phyloP scores from a whole-genome alignment of 2,329 filamentous ascomycete genomes.

The Podosphaera aphanis region DNA sequence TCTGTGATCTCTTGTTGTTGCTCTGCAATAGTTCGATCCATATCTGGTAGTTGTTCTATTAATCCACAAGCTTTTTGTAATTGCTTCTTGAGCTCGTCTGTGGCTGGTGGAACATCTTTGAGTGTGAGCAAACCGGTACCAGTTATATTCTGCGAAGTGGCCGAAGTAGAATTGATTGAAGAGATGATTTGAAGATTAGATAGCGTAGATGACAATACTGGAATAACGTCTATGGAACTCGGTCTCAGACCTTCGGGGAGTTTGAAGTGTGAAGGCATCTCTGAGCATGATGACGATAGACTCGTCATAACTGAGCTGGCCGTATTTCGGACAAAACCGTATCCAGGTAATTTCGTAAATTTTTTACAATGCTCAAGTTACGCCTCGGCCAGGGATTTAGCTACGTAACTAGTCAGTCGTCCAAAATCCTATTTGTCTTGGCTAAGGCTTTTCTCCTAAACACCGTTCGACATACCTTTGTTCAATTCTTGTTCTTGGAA shows the following conservation, averaged over 20 bases:
- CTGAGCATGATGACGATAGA: constrained; percentile 2
- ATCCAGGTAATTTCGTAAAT: background rate
- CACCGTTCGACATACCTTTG: background rate
- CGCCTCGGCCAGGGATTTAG: background rate
- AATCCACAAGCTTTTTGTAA: constrained; percentile 53
- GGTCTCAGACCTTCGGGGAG: constrained; percentile 45
- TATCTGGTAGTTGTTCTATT: constrained; percentile 43
- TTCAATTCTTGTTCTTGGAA: background rate
- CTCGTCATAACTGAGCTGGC: constrained; percentile 5
- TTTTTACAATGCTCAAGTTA: constrained; percentile 1
- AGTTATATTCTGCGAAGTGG: constrained; percentile 17
- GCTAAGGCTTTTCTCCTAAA: background rate
- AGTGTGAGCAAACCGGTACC: constrained; percentile 14
- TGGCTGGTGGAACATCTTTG: constrained; percentile 60
- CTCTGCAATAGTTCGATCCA: constrained; percentile 39
- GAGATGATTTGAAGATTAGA: constrained; percentile 38
- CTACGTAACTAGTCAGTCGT: background rate
- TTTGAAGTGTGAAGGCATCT: constrained; percentile 13
- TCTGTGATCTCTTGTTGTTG: constrained; percentile 47
- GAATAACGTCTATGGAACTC: constrained; percentile 65
- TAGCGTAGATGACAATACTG: constrained; percentile 58
- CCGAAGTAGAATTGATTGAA: constrained; percentile 14
- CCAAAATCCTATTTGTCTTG: background rate
- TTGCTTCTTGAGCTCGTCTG: constrained; percentile 59
- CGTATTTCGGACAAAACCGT: background rate